Conservation (phyloP, 495 filamentous ascomycete genomes). For the Cudoniella acicularis region DNA sequence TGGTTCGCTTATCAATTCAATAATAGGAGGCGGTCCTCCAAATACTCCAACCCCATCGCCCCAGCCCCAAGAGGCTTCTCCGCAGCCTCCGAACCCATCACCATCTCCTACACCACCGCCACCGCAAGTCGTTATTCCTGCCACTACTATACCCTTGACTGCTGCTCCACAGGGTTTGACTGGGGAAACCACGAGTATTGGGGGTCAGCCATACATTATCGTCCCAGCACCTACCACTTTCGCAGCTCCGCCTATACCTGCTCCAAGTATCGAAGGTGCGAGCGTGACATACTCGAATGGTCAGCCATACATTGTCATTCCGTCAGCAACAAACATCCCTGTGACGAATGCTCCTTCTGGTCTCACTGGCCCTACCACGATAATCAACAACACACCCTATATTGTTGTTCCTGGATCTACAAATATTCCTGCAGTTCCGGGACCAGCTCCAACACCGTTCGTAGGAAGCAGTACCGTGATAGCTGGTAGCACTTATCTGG, state of each 20-base stretch:
- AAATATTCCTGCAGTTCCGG: not conserved
- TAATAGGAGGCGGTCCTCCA: not conserved
- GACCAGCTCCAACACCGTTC: not conserved
- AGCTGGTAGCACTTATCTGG: slow-evolving; percentile 4
- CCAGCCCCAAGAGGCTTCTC: not conserved
- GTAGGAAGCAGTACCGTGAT: not conserved
- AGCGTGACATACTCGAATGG: not conserved
- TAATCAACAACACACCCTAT: slow-evolving; percentile 11
- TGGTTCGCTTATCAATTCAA: slow-evolving; percentile 1
- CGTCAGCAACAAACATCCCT: slow-evolving; percentile 2
- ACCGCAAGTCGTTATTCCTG: not conserved
- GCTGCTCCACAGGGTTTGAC: not conserved
- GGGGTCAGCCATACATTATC: slow-evolving; percentile 7
- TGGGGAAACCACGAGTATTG: not conserved
- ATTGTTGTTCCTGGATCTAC: slow-evolving; percentile 6
- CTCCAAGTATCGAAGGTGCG: not conserved
- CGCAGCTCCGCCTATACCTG: not conserved
- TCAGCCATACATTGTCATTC: not conserved
- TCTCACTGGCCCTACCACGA: not conserved
- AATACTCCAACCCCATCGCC: not conserved
- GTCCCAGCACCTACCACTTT: slow-evolving; percentile 6
- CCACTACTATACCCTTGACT: not conserved
- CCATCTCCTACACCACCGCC: not conserved
- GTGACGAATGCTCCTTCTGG: slow-evolving; percentile 6
- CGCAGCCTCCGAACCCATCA: not conserved